Conservation (phyloP, 129 eudicot genomes). For the Kitagawia praeruptora region DNA sequence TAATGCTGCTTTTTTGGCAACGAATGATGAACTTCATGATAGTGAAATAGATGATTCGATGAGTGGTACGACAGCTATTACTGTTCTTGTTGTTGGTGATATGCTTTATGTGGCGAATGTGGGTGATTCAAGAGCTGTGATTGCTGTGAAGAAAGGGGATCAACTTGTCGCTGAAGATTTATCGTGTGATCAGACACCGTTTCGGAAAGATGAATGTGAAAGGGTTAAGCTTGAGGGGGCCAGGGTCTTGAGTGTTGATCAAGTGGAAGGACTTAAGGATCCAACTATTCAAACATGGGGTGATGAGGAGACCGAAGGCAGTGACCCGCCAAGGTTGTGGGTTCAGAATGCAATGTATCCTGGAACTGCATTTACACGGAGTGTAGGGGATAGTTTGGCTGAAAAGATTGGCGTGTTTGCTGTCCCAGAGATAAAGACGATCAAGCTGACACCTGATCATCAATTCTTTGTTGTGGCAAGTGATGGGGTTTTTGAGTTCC, state of each 20-base stretch:
- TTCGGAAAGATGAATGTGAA: slow-evolving; percentile 79
- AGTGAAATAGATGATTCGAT: slow-evolving; percentile 80
- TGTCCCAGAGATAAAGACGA: slow-evolving; percentile 69
- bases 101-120: slow-evolving; percentile 85
- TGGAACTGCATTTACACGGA: slow-evolving; percentile 94
- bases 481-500: slow-evolving; percentile 96
- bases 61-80: slow-evolving; percentile 98
- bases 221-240: slow-evolving; percentile 88
- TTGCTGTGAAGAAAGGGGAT: slow-evolving; percentile 55
- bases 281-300: slow-evolving; percentile 88
- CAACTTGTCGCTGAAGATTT: slow-evolving; percentile 57
- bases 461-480: slow-evolving; percentile 86
- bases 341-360: slow-evolving; percentile 85
- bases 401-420: slow-evolving; percentile 95
- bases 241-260: slow-evolving; percentile 92
- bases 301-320: slow-evolving; percentile 82
- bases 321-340: slow-evolving; percentile 95
- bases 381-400: slow-evolving; percentile 88
- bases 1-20: slow-evolving; percentile 42
- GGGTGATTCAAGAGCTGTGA: slow-evolving; percentile 93
- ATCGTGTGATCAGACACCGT: slow-evolving; percentile 87
- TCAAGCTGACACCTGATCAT: slow-evolving; percentile 49
- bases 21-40: slow-evolving; percentile 63
- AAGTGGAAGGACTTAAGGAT: slow-evolving; percentile 95
- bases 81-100: slow-evolving; percentile 71